A percentile compares a stretch with the other conserved stretches of the same genome.
phyloP scores from a whole-genome alignment of 192 early-diverging fungal genomes.

The Backusella tuberculispora region DNA sequence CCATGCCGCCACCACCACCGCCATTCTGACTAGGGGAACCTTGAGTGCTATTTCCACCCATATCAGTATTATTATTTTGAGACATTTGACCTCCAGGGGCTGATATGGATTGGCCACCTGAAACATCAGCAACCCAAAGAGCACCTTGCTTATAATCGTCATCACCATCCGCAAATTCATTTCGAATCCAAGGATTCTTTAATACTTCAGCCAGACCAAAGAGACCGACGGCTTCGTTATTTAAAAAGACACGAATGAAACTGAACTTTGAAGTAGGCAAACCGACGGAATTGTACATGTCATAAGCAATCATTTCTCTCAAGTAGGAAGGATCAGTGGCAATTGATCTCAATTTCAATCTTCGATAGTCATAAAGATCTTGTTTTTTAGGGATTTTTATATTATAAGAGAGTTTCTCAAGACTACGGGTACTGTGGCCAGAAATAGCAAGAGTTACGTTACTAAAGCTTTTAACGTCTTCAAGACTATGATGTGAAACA shows the following conservation, averaged over 20 bases:
- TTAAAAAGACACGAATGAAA: neutral
- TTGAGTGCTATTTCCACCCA: neutral
- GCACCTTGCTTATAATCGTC: constrained; percentile 22
- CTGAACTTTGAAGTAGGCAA: constrained; percentile 3
- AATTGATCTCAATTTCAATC: constrained; percentile 12
- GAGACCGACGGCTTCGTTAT: neutral
- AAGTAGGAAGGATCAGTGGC: constrained; percentile 20
- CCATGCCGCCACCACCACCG: neutral
- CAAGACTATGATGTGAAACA: neutral
- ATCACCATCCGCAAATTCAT: constrained; percentile 33
- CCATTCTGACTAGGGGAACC: neutral
- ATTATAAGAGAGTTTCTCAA: constrained; percentile 9
- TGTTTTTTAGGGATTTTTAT: neutral
- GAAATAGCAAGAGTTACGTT: neutral
- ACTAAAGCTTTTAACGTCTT: neutral
- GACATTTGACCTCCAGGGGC: neutral
- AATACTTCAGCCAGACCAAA: constrained; percentile 32
- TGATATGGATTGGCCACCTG: neutral
- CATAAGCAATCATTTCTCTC: constrained; percentile 11
- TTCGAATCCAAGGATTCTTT: constrained; percentile 41
- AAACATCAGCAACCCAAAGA: neutral
- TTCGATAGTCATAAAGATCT: constrained; percentile 11
- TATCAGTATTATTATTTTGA: too few relatives aligned
- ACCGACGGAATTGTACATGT: neutral
- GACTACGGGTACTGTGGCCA: constrained; percentile 10